These are phyloP conservation scores for Neonectria coccinea DNA, from an alignment of 2,329 filamentous ascomycete genomes.

Conservation along the genomic window DNA sequence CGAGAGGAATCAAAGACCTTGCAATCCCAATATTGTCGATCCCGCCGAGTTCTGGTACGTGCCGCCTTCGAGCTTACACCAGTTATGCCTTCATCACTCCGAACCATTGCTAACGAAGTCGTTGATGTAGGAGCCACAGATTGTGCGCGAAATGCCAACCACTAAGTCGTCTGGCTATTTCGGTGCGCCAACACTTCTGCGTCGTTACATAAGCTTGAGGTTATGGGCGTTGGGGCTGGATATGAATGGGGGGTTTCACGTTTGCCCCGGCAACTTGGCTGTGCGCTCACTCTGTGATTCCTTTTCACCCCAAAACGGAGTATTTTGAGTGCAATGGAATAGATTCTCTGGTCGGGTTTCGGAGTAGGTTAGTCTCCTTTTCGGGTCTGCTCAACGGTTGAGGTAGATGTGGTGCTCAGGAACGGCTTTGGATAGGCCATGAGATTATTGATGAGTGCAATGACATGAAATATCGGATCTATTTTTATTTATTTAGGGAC, in stretches of 20 bases:
- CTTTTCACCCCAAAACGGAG: background rate
- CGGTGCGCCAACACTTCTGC: conserved; percentile 20
- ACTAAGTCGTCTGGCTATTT: background rate
- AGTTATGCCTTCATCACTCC: background rate
- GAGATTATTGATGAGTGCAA: background rate
- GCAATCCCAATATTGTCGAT: conserved; percentile 40
- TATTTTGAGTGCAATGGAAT: background rate
- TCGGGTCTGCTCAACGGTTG: background rate
- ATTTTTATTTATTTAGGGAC: too few species aligned
- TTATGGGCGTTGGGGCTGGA: background rate
- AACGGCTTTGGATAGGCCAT: background rate
- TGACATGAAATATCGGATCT: background rate
- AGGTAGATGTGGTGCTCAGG: background rate
- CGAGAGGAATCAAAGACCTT: conserved; percentile 40
- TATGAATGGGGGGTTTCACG: background rate
- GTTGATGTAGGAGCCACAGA: conserved; percentile 18
- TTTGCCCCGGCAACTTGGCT: background rate
- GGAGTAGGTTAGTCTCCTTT: conserved; percentile 3
- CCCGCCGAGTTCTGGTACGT: conserved; percentile 43
- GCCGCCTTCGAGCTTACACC: background rate
- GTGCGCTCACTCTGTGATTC: background rate
- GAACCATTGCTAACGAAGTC: background rate
- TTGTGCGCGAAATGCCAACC: conserved; percentile 23
- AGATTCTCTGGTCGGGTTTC: background rate
- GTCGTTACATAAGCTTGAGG: background rate